A percentile compares a stretch with the other conserved stretches of the same genome.
phyloP scores from a whole-genome alignment of 306 rosid genomes.

The Castanea mollissima region DNA sequence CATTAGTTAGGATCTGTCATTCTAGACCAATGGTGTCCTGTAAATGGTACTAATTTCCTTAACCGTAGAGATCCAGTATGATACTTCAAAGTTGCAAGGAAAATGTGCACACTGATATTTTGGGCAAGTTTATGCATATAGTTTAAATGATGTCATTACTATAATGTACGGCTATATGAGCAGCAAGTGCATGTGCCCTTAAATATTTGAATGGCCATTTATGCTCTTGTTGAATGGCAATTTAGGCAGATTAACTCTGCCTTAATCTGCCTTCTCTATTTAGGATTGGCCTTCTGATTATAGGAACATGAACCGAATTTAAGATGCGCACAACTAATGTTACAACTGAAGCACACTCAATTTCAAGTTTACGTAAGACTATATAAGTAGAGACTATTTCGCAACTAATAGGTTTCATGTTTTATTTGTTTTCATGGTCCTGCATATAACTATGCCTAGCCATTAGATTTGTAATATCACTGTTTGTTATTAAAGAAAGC shows the following conservation, averaged over 20 bases:
- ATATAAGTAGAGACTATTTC: neutral
- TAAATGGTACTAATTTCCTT: neutral
- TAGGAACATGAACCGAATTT: neutral
- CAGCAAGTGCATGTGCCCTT: neutral
- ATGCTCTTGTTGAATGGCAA: neutral
- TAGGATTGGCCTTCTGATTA: neutral
- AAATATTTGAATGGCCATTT: neutral
- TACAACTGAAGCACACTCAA: neutral
- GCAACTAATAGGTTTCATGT: neutral
- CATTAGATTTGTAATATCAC: neutral
- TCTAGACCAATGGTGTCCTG: neutral
- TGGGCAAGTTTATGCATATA: neutral
- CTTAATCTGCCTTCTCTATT: neutral
- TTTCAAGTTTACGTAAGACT: neutral
- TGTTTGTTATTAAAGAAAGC: neutral
- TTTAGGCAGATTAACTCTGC: neutral
- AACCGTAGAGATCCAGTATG: neutral
- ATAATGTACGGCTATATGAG: neutral
- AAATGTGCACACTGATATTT: neutral
- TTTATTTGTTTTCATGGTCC: neutral
- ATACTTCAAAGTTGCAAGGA: neutral
- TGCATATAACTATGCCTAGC: neutral
- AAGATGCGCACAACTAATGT: neutral
- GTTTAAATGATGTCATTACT: neutral
- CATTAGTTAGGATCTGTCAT: neutral